A percentile compares a stretch with the other conserved stretches of the same genome.
phyloP scores from a whole-genome alignment of 169 alveolate species.

The Amoebophrya sp. region DNA sequence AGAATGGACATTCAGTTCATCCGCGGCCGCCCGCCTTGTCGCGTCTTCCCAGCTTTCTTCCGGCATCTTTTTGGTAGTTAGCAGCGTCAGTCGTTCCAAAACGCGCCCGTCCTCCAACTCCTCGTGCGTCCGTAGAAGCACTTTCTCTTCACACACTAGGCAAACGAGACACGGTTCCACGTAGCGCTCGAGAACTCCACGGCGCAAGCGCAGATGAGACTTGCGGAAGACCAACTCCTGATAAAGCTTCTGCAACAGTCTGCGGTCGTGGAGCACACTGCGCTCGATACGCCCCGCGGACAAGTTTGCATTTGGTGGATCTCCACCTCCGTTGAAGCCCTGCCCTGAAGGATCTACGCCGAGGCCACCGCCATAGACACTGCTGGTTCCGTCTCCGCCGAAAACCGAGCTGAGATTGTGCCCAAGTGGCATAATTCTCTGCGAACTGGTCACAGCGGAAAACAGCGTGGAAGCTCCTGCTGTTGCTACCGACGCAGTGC shows the following conservation, averaged over 20 bases:
- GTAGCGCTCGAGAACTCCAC: not conserved
- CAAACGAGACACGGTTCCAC: not conserved
- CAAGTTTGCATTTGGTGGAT: no score
- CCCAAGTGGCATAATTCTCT: not conserved
- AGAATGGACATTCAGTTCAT: not conserved
- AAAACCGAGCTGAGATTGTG: not conserved
- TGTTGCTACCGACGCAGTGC: no score
- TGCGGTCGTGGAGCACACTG: not conserved
- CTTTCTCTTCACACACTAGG: not conserved
- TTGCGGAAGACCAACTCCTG: constrained; percentile 11
- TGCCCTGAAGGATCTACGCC: no score
- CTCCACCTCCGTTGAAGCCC: no score
- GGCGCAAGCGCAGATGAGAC: not conserved
- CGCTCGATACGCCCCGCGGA: no score
- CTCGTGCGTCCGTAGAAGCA: constrained; percentile 20
- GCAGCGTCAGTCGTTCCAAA: not conserved
- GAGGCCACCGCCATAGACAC: not conserved
- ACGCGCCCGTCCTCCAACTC: constrained; percentile 22
- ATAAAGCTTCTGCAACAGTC: not conserved
- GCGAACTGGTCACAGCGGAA: no score
- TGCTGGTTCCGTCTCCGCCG: not conserved
- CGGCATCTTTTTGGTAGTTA: not conserved
- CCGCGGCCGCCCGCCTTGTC: not conserved
- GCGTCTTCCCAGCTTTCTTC: not conserved
- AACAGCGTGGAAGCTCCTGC: no score